Evolutionary conservation across 2,329 filamentous ascomycete species (phyloP).

Genomic region (Cyphellophora attinorum): DNA sequence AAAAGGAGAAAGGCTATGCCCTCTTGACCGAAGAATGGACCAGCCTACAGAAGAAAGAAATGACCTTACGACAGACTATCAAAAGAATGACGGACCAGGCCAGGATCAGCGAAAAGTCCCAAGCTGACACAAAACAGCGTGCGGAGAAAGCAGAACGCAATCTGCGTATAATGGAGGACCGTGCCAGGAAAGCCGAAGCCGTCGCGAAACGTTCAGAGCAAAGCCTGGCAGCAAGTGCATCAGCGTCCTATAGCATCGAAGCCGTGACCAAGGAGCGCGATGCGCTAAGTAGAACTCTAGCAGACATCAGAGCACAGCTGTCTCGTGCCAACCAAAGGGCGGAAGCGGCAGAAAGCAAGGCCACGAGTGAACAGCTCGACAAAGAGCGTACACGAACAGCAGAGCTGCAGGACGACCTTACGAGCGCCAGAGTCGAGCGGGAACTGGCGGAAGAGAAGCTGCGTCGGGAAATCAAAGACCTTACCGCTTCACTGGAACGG

Average conservation of each 20-base stretch:
- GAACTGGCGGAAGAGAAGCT: constrained; percentile 62
- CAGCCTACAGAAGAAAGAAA: constrained; percentile 73
- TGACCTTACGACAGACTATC: constrained; percentile 72
- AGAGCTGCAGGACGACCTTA: constrained; percentile 55
- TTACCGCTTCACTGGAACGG: constrained; percentile 62
- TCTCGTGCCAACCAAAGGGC: constrained; percentile 57
- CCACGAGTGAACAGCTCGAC: constrained; percentile 58
- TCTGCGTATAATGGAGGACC: constrained; percentile 37
- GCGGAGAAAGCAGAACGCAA: constrained; percentile 51
- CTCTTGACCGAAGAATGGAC: constrained; percentile 87
- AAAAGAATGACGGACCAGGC: constrained; percentile 60
- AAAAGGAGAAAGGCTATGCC: constrained; percentile 85
- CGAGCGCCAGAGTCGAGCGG: constrained; percentile 62
- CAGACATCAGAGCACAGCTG: constrained; percentile 60
- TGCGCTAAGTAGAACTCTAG: constrained; percentile 54
- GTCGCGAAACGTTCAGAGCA: constrained; percentile 48
- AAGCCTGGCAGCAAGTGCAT: constrained; percentile 41
- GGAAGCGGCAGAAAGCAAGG: constrained; percentile 57
- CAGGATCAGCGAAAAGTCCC: constrained; percentile 41
- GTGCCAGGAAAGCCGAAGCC: constrained; percentile 51
- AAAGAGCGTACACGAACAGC: constrained; percentile 49
- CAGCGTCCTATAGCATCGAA: constrained; percentile 49
- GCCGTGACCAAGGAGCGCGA: constrained; percentile 53
- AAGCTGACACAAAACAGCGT: constrained; percentile 44
- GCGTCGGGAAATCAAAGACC: constrained; percentile 58